Base-by-base conservation (phyloP, 352 stramenopile genomes). In the Pythium graminicola region DNA sequence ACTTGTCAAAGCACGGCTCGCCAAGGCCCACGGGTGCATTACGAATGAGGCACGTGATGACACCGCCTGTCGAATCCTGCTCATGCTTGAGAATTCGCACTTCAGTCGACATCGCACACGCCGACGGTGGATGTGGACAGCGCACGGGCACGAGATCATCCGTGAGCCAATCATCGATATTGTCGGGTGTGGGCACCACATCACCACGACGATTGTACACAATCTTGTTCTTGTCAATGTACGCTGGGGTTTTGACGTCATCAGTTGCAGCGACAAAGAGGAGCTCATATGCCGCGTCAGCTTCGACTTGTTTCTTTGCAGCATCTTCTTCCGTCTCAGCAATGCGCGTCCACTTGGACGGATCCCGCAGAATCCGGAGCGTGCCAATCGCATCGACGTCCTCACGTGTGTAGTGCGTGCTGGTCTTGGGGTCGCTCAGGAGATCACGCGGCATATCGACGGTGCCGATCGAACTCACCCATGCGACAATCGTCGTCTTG, bases 1-100 rank as follows among this genome's bases (percentile, higher is more conserved):
- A 80, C 80, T 99, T 99, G 79, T 99, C 97, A 72, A 99, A 99
- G 50, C 97, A 98, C 16, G 97, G 96, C 57, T 97, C 85, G n/a
- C 97, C 97, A 7, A 99, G 67, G 44, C 97, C 96, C 17, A 97
- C 86, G 0, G 95, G 96, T 17, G 97, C 96, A 62, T 99, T 98
- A 44, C 94, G 81, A 44, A 96, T 97, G 29, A 99, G 88, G 53
- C 95, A 98, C 22, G 95, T 98, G 10, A 99, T 93, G 9, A 98
- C 93, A 26, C 97, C 96, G 26, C 97, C 84, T 3, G 79, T 95
- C 50, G 85, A 88, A 95, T 98, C 86, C 42, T 91, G 35, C 28
- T 92, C 79, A 49, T 76, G 74, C 76, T 96, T 96, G 70, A 88
- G 77, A 33, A 91, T 77, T 59, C 97, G 94, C 61, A 99, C 97